Conservation (phyloP, 768 basidiomycete species). For the Mycena polygramma region DNA sequence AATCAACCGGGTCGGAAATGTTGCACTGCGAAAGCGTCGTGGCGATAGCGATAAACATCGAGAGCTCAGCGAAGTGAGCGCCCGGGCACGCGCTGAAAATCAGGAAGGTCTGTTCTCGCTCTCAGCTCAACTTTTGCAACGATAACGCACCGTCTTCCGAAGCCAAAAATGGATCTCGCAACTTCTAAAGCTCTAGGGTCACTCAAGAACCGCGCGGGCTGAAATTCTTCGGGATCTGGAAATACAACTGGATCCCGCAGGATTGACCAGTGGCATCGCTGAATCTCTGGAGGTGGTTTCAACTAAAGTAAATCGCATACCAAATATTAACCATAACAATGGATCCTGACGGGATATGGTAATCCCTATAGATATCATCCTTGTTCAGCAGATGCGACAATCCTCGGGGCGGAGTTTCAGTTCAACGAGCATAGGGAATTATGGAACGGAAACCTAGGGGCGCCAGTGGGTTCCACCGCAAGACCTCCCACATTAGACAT, state of each 20-base stretch:
- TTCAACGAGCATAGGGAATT: background rate
- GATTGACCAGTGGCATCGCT: conserved; percentile 41
- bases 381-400: conserved; percentile 56
- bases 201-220: conserved; percentile 54
- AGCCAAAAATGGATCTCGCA: conserved; percentile 51
- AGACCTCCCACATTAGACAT: conserved; percentile 42
- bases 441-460: conserved; percentile 37
- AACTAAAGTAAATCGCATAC: conserved; percentile 27
- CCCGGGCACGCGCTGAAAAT: conserved; percentile 24
- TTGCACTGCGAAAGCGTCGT: conserved; percentile 18
- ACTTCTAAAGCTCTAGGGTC: conserved; percentile 44
- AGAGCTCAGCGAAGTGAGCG: conserved; percentile 18
- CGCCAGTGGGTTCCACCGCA: conserved; percentile 44
- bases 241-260: conserved; percentile 57
- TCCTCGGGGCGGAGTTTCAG: conserved; percentile 42
- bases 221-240: conserved; percentile 54
- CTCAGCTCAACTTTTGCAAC: too few relatives aligned
- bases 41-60: conserved; percentile 27
- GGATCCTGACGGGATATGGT: conserved; percentile 59
- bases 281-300: too few relatives aligned
- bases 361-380: conserved; percentile 61
- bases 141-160: conserved; percentile 45
- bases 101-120: too few relatives aligned
- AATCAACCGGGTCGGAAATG: conserved; percentile 3
- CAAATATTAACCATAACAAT: conserved; percentile 61